Base-by-base conservation (phyloP, 2,329 filamentous ascomycete genomes). In the Neocucurbitaria cava region DNA sequence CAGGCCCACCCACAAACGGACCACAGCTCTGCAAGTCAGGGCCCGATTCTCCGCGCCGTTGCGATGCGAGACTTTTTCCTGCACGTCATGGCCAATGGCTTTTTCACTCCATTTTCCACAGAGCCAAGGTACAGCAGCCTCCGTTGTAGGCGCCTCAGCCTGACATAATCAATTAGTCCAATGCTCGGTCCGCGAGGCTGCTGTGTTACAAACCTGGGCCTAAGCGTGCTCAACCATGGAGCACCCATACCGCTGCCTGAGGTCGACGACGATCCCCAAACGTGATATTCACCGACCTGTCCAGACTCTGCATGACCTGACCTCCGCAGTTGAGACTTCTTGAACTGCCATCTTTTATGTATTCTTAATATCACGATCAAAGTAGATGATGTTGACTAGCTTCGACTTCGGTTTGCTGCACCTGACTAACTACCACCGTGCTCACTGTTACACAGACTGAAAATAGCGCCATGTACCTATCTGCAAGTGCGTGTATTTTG, bases 1-100 rank as follows among this genome's bases (percentile, higher is more conserved):
- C 58, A 60, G 52, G 41, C 10, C 11, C 24, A 43, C n/a, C 41
- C n/a, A n/a, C n/a, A n/a, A n/a, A n/a, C n/a, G n/a, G n/a, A n/a
- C n/a, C n/a, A n/a, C n/a, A 54, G 53, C 31, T 18, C 18, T 21
- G 36, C 31, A 46, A 54, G 55, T 57, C 58, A 57, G 58, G 58
- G 36, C 10, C 3, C 36, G 6, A 39, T 21, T 24, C 21, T 36
- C 49, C 44, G 36, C 36, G 40, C 40, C 40, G 21, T 42, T 42
- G 41, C 23, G 20, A 40, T 43, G 41, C 24, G 20, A 20, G 15
- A 11, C n/a, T 18, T 43, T 9, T 28, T 43, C 24, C 41, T 43
- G 41, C 41, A 43, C 41, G 41, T 43, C 41, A 43, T 43, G 41
- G 1, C 41, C 23, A n/a, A 24, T 10, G 10, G 41, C 41, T 30